These are phyloP conservation scores for Hydnomerulius pinastri DNA, from an alignment of 768 basidiomycete genomes.

Conservation along the genomic window DNA sequence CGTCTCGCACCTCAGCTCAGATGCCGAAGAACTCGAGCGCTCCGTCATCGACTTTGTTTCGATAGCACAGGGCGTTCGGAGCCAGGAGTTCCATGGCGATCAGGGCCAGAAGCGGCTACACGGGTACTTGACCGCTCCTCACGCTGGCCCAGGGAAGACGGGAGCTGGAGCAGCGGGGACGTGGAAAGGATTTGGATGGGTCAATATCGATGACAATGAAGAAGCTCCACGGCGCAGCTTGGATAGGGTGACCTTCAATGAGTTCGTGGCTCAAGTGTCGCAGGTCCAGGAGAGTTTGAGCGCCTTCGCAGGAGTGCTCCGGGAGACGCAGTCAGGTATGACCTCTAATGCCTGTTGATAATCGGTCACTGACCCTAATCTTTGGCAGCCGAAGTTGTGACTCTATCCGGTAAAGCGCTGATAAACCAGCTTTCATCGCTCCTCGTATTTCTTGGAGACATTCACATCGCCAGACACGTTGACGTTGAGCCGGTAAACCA, in stretches of 20 bases:
- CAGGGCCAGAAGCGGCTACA: conserved; percentile 35
- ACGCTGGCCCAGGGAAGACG: conserved; percentile 41
- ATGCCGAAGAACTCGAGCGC: conserved; percentile 72
- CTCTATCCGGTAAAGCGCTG: conserved; percentile 32
- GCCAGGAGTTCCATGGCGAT: conserved; percentile 18
- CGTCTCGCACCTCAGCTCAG: conserved; percentile 57
- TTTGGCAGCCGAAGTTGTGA: conserved; percentile 23
- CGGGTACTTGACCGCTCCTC: conserved; percentile 38
- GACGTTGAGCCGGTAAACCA: conserved; percentile 48
- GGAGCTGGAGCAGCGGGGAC: conserved; percentile 53
- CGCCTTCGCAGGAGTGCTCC: conserved; percentile 19
- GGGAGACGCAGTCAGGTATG: conserved; percentile 24
- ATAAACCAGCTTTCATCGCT: conserved; percentile 42
- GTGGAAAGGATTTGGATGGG: conserved; percentile 60
- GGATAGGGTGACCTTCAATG: conserved; percentile 30
- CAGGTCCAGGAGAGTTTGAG: conserved; percentile 32
- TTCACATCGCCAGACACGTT: conserved; percentile 53
- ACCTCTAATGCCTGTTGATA: no score
- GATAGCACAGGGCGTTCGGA: conserved; percentile 52
- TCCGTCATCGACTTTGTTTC: conserved; percentile 67
- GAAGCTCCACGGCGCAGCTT: conserved; percentile 32
- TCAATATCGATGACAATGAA: conserved; percentile 35
- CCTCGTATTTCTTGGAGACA: conserved; percentile 43
- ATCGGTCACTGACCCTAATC: no score
- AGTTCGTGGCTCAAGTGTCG: conserved; percentile 29